Evolutionary conservation across 345 rosid genomes (phyloP).

Genomic region (thale cress (Arabidopsis thaliana)): TAIR10.1 NC_003070.9:25086001-25086500

Average conservation of each 20-base stretch:
- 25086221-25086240: background rate
- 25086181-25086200: slow-evolving; percentile 50
- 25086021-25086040: slow-evolving; percentile 4
- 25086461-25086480: slow-evolving; percentile 55
- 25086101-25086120: slow-evolving; percentile 52
- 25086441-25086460: slow-evolving; percentile 8
- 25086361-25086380: background rate
- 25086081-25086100: slow-evolving; percentile 62
- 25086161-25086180: slow-evolving; percentile 50
- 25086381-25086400: background rate
- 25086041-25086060: slow-evolving; percentile 56
- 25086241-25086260: slow-evolving; percentile 4
- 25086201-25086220: slow-evolving; percentile 31
- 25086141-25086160: slow-evolving; percentile 88
- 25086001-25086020: slow-evolving; percentile 15
- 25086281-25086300: background rate
- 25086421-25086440: background rate
- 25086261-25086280: slow-evolving; percentile 5
- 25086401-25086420: slow-evolving; percentile 3
- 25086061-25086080: slow-evolving; percentile 76
- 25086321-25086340: background rate
- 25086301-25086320: background rate
- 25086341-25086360: background rate
- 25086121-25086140: slow-evolving; percentile 51
- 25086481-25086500: slow-evolving; percentile 66